Evolutionary conservation across 768 basidiomycete species (phyloP).

Genomic region (Agaricus blazei): DNA sequence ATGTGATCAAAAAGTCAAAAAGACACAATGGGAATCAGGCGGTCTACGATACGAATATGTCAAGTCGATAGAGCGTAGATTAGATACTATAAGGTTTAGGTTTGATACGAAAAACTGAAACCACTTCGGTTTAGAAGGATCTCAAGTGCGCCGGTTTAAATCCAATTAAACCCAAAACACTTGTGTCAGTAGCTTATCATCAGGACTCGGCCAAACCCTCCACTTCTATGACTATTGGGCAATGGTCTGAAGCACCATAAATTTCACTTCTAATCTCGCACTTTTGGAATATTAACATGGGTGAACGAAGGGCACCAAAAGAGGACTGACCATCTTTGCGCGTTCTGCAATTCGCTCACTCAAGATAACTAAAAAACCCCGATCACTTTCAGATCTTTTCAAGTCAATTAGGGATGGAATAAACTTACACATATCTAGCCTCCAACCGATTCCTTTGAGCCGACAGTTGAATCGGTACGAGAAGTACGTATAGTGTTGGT

Average conservation of each 20-base stretch:
- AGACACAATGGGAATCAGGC: too few species aligned
- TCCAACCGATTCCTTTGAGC: constrained; percentile 79
- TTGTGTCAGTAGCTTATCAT: too few species aligned
- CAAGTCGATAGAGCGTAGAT: too few species aligned
- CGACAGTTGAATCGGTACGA: constrained; percentile 81
- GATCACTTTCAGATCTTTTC: neutral
- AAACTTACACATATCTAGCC: constrained; percentile 75
- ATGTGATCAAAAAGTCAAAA: too few species aligned
- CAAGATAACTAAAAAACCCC: constrained; percentile 50
- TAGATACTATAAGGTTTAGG: too few species aligned
- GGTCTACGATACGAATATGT: too few species aligned
- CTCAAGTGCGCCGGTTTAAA: too few species aligned
- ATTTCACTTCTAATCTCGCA: constrained; percentile 85
- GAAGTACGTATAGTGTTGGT: constrained; percentile 81
- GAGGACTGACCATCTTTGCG: constrained; percentile 48
- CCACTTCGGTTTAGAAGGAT: too few species aligned
- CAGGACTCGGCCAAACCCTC: constrained; percentile 26
- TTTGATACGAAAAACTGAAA: too few species aligned
- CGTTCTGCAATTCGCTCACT: constrained; percentile 63
- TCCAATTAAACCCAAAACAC: too few species aligned
- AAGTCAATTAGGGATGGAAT: neutral
- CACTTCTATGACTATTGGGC: constrained; percentile 77
- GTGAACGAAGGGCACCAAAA: neutral
- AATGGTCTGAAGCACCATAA: constrained; percentile 85
- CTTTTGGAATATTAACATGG: constrained; percentile 19